Evolutionary conservation across 495 filamentous ascomycete genomes (phyloP).

Genomic region (Xylaria flabelliformis): DNA sequence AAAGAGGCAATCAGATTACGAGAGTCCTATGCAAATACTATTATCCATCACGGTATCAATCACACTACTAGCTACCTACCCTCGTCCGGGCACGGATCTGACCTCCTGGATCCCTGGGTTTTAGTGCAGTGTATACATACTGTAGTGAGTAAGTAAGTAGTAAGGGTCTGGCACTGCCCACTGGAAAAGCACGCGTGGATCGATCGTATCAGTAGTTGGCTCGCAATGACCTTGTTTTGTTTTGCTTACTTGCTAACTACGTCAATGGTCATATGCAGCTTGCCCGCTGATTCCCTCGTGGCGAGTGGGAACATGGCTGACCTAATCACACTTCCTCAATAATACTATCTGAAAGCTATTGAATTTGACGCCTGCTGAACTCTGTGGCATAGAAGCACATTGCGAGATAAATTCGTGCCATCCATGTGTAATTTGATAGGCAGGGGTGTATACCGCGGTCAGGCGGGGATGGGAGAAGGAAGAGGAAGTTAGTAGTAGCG

Average conservation of each 20-base stretch:
- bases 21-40: background rate
- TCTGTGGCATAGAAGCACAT: background rate
- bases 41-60: slow-evolving; percentile 4
- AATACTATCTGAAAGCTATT: background rate
- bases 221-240: slow-evolving; percentile 7
- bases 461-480: background rate
- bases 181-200: background rate
- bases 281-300: slow-evolving; percentile 17
- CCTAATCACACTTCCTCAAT: background rate
- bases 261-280: slow-evolving; percentile 22
- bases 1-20: background rate
- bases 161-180: background rate
- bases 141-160: background rate
- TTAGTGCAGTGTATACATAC: background rate
- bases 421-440: background rate
- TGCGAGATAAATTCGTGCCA: background rate
- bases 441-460: background rate
- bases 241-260: slow-evolving; percentile 21
- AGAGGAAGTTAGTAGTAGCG: background rate
- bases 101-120: slow-evolving; percentile 1
- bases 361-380: background rate
- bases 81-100: slow-evolving; percentile 14
- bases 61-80: background rate
- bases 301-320: slow-evolving; percentile 25
- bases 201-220: background rate